Conservation (phyloP, 352 stramenopile species). For the Pythium dissotocum region DNA sequence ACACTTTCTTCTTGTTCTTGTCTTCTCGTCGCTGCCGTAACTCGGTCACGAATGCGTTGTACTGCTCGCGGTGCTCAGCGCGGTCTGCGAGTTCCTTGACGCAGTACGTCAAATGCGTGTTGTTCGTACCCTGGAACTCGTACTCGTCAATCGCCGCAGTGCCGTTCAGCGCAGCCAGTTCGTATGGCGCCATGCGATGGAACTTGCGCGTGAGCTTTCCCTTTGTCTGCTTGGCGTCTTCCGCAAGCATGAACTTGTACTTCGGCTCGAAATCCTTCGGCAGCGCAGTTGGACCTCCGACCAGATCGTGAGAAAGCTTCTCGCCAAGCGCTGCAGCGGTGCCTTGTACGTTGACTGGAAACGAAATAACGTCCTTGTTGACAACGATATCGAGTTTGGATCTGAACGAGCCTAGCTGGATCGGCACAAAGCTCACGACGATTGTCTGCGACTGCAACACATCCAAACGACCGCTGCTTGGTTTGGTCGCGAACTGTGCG, state of each 20-base stretch:
- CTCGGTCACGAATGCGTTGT: constrained; percentile 69
- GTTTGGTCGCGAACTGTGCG: constrained; percentile 80
- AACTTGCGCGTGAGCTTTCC: constrained; percentile 51
- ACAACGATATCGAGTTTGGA: constrained; percentile 44
- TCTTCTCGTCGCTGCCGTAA: constrained; percentile 33
- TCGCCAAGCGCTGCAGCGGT: constrained; percentile 56
- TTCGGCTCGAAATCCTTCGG: constrained; percentile 84
- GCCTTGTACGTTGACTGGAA: constrained; percentile 70
- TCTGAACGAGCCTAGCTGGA: constrained; percentile 81
- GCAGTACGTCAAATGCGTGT: constrained; percentile 84
- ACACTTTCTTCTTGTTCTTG: constrained; percentile 31
- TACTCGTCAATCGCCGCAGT: constrained; percentile 78
- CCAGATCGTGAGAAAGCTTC: constrained; percentile 31
- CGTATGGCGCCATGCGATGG: constrained; percentile 61
- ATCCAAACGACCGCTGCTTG: constrained; percentile 68
- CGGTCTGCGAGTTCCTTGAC: constrained; percentile 77
- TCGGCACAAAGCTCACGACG: constrained; percentile 87
- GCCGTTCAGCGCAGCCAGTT: constrained; percentile 60
- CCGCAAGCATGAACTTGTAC: constrained; percentile 89
- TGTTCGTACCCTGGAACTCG: constrained; percentile 83
- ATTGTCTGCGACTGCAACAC: constrained; percentile 88
- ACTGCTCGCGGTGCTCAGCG: constrained; percentile 63
- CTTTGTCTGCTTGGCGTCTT: constrained; percentile 67
- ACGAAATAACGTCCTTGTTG: constrained; percentile 45
- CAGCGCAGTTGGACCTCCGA: constrained; percentile 66